A percentile compares a stretch with the other conserved stretches of the same genome.
These are phyloP conservation scores for Ophiosphaerella narmari DNA, from an alignment of 2,329 filamentous ascomycete genomes.

Conservation along the genomic window DNA sequence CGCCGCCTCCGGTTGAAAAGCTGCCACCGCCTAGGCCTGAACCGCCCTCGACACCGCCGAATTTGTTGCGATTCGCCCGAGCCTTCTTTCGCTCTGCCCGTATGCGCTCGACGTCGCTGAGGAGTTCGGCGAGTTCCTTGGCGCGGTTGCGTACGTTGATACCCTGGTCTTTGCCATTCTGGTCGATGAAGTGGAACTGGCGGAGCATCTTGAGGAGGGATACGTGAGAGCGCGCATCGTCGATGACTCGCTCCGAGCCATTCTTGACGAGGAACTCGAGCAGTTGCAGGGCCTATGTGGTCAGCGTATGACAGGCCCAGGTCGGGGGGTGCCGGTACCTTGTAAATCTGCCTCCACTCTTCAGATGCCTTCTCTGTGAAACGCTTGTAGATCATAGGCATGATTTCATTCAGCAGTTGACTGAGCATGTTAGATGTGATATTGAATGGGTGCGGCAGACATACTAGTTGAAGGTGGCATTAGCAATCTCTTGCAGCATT, in stretches of 20 bases:
- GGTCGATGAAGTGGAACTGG: constrained; percentile 95
- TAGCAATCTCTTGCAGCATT: constrained; percentile 97
- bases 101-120: constrained; percentile 89
- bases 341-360: constrained; percentile 99
- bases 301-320: constrained; percentile 15
- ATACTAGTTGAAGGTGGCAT: constrained; percentile 97
- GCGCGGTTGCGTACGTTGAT: constrained; percentile 96
- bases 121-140: constrained; percentile 92
- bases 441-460: constrained; percentile 36
- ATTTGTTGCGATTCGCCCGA: constrained; percentile 87
- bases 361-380: constrained; percentile 98
- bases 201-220: constrained; percentile 97
- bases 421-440: constrained; percentile 56
- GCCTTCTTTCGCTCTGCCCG: constrained; percentile 81
- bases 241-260: constrained; percentile 94
- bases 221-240: constrained; percentile 93
- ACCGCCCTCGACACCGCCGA: constrained; percentile 90
- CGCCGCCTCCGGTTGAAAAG: constrained; percentile 67
- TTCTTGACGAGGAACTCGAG: constrained; percentile 98
- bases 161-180: constrained; percentile 97
- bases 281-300: constrained; percentile 72
- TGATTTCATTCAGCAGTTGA: constrained; percentile 97
- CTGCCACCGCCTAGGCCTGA: constrained; percentile 60
- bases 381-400: constrained; percentile 99
- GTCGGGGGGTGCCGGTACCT: constrained; percentile 57